These are phyloP conservation scores for Brettanomyces bruxellensis DNA, from an alignment of 805 yeast species.

Conservation along the genomic window DNA sequence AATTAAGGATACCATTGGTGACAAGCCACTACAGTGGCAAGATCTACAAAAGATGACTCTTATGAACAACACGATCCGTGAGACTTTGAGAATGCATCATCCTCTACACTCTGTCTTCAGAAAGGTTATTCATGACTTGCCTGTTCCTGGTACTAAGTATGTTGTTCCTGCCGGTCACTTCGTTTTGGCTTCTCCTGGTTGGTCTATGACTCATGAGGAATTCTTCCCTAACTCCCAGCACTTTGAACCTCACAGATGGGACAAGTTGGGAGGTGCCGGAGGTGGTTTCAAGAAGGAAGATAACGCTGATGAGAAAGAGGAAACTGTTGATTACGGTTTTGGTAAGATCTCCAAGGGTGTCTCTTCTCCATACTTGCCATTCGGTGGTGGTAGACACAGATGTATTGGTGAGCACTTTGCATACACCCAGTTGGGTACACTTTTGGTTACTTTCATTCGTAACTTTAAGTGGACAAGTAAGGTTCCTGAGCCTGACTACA, in stretches of 20 bases:
- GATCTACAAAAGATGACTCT: conserved; percentile 74
- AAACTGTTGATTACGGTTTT: conserved; percentile 83
- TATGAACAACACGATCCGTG: conserved; percentile 78
- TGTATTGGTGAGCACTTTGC: conserved; percentile 99
- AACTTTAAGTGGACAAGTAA: conserved; percentile 68
- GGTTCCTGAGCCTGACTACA: conserved; percentile 66
- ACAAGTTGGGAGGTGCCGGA: conserved; percentile 20
- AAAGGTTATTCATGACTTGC: conserved; percentile 69
- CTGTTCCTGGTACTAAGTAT: conserved; percentile 68
- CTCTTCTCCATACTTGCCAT: conserved; percentile 89
- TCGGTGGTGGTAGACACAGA: conserved; percentile 99
- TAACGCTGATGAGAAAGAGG: conserved; percentile 4
- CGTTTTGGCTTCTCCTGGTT: conserved; percentile 92
- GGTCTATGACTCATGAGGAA: conserved; percentile 64
- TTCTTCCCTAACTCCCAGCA: conserved; percentile 70
- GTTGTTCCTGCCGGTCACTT: conserved; percentile 86
- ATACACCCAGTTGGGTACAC: conserved; percentile 81
- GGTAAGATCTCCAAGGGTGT: conserved; percentile 96
- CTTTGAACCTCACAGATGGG: conserved; percentile 90
- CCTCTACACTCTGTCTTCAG: conserved; percentile 96
- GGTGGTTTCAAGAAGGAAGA: conserved; percentile 29
- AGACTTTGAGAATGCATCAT: conserved; percentile 91
- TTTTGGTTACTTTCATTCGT: conserved; percentile 66
- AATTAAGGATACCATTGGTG: conserved; percentile 53
- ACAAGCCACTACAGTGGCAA: conserved; percentile 68